These are phyloP conservation scores for Scleromitrula shiraiana DNA, from an alignment of 2,329 filamentous ascomycete genomes.

Conservation along the genomic window DNA sequence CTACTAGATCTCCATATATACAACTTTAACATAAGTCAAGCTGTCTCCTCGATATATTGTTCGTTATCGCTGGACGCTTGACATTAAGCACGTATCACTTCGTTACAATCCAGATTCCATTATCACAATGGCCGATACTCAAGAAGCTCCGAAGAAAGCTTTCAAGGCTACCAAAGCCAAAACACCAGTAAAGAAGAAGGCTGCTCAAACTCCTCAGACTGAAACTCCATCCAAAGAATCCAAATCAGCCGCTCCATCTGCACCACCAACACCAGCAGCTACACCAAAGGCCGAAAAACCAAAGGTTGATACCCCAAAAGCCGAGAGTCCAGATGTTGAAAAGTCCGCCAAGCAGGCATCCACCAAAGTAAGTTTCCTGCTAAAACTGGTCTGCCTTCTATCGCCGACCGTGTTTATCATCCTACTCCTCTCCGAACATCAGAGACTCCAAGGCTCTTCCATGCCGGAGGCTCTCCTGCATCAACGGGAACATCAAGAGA, in stretches of 20 bases:
- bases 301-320: background rate
- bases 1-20: constrained; percentile 3
- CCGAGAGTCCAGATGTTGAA: background rate
- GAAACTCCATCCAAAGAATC: no score
- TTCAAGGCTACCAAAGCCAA: constrained; percentile 5
- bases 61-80: constrained; percentile 6
- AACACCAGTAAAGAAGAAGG: constrained; percentile 8
- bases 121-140: constrained; percentile 5
- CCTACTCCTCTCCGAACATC: constrained; percentile 1
- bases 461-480: background rate
- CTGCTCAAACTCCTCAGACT: background rate
- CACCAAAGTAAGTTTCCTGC: constrained; percentile 10
- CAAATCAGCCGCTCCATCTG: background rate
- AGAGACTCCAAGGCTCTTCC: background rate
- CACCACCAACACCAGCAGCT: background rate
- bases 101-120: constrained; percentile 1
- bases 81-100: background rate
- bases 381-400: constrained; percentile 6
- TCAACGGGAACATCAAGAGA: background rate
- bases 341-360: constrained; percentile 7
- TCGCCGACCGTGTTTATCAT: constrained; percentile 8
- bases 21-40: background rate
- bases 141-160: constrained; percentile 10
- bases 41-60: constrained; percentile 4
- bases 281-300: constrained; percentile 6